phyloP scores from a whole-genome alignment of 768 basidiomycete genomes.

The Kondoa malvinella region DNA sequence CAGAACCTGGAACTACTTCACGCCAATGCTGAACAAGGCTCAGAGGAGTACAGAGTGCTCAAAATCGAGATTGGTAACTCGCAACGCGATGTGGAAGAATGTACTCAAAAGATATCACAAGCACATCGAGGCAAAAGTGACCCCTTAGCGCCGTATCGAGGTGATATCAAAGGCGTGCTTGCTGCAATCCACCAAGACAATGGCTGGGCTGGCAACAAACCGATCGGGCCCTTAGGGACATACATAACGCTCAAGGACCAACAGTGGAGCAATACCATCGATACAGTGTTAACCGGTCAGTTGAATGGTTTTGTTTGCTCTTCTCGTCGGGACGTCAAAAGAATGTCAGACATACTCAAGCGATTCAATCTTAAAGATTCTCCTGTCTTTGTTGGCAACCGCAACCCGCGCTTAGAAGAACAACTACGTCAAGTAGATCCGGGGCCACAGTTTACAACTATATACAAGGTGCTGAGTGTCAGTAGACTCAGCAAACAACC shows the following conservation, averaged over 20 bases:
- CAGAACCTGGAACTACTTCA: background rate
- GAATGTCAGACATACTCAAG: background rate
- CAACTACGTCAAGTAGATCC: too few species aligned
- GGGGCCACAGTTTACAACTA: too few species aligned
- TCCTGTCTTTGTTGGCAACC: background rate
- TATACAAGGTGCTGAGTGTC: too few species aligned
- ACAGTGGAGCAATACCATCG: conserved; percentile 3
- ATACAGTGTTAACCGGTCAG: conserved; percentile 9
- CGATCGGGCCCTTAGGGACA: conserved; percentile 17
- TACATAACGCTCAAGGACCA: conserved; percentile 15
- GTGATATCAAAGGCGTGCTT: background rate
- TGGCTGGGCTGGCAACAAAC: background rate
- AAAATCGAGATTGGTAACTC: background rate
- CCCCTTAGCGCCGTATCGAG: background rate
- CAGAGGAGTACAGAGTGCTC: background rate
- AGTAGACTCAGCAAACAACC: too few species aligned
- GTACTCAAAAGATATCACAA: background rate
- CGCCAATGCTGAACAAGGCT: background rate
- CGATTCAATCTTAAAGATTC: background rate
- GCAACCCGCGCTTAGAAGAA: too few species aligned
- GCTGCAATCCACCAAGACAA: background rate
- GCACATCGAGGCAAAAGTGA: background rate
- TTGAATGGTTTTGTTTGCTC: conserved; percentile 13
- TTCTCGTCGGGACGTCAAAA: background rate
- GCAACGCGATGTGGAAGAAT: background rate